phyloP scores from a whole-genome alignment of 2,329 filamentous ascomycete species.

The Cryphonectria radicalis region DNA sequence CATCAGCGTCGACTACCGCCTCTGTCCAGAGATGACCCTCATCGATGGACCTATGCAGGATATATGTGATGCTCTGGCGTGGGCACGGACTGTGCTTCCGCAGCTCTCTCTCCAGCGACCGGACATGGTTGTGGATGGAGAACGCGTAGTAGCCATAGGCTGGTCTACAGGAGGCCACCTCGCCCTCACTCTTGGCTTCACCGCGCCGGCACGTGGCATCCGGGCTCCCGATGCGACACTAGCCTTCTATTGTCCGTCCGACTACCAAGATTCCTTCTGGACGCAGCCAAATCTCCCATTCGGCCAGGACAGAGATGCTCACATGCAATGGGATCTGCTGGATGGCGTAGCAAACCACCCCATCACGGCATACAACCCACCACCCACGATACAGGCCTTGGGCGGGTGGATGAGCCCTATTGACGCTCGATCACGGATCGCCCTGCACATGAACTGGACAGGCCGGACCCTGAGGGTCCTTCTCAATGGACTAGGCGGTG shows the following conservation, averaged over 20 bases:
- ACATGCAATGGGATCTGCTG: not conserved
- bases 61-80: conserved; percentile 45
- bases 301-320: not conserved
- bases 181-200: conserved; percentile 49
- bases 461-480: conserved; percentile 36
- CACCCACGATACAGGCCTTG: not conserved
- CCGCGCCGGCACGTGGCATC: conserved; percentile 36
- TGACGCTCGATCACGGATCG: conserved; percentile 36
- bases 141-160: conserved; percentile 46
- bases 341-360: not conserved
- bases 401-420: conserved; percentile 13
- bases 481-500: conserved; percentile 32
- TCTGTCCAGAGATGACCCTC: conserved; percentile 54
- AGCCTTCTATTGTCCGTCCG: conserved; percentile 45
- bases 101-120: conserved; percentile 28
- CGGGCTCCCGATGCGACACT: conserved; percentile 47
- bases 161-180: conserved; percentile 55
- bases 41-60: conserved; percentile 52
- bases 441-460: conserved; percentile 39
- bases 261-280: conserved; percentile 32
- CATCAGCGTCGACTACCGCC: conserved; percentile 53
- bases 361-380: conserved; percentile 16
- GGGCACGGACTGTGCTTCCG: conserved; percentile 36
- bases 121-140: conserved; percentile 34
- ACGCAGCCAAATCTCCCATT: conserved; percentile 9